Conservation (phyloP, 805 yeast species). For the Kurtzmaniella cleridarum region DNA sequence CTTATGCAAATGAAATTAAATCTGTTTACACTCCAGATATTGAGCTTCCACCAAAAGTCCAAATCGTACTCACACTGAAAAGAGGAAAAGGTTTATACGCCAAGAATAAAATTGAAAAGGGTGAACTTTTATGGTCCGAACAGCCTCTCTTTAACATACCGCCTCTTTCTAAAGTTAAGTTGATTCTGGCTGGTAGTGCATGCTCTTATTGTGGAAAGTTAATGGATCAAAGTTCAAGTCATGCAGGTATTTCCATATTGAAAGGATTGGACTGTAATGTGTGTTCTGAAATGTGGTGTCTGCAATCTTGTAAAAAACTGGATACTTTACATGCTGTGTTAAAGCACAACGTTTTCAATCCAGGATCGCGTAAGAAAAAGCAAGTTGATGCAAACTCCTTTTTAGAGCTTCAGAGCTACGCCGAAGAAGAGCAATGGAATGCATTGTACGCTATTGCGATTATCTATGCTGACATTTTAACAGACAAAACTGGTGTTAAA, state of each 20-base stretch:
- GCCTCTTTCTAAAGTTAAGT: constrained; percentile 57
- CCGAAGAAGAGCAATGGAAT: constrained; percentile 60
- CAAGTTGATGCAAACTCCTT: constrained; percentile 45
- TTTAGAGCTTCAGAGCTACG: constrained; percentile 52
- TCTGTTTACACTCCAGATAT: constrained; percentile 45
- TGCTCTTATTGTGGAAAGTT: constrained; percentile 70
- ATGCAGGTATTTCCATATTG: constrained; percentile 25
- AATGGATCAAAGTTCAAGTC: constrained; percentile 24
- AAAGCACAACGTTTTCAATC: constrained; percentile 45
- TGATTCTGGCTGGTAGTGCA: constrained; percentile 58
- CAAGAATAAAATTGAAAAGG: constrained; percentile 39
- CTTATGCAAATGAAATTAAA: constrained; percentile 50
- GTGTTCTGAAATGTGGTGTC: constrained; percentile 71
- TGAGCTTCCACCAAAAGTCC: constrained; percentile 38
- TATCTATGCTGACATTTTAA: constrained; percentile 42
- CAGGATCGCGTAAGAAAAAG: constrained; percentile 22
- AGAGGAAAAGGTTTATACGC: constrained; percentile 63
- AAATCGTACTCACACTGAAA: constrained; percentile 42
- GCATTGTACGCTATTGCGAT: constrained; percentile 63
- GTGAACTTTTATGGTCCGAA: constrained; percentile 59
- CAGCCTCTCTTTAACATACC: constrained; percentile 56
- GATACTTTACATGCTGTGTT: constrained; percentile 49
- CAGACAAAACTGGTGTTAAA: constrained; percentile 38
- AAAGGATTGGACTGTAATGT: constrained; percentile 59
- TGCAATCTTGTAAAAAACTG: constrained; percentile 49